phyloP scores from a whole-genome alignment of 2,329 filamentous ascomycete genomes.

The Stachybotrys elegans region DNA sequence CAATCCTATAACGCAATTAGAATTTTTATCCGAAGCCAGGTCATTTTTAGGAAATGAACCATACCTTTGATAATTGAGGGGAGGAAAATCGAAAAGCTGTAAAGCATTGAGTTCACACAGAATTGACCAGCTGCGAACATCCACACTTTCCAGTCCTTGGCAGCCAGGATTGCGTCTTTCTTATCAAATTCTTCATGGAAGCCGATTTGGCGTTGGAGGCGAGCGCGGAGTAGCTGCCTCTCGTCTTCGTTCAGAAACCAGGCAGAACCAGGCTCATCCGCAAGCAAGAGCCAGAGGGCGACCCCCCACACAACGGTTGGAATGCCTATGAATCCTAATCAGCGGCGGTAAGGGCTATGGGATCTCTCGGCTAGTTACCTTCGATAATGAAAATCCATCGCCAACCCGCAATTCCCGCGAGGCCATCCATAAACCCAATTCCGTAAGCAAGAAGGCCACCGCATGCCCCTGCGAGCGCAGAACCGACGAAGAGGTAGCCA shows the following conservation, averaged over 20 bases:
- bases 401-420: conserved; percentile 24
- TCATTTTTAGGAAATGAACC: too few relatives aligned
- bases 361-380: neutral
- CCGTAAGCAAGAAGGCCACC: conserved; percentile 56
- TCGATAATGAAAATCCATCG: conserved; percentile 66
- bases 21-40: conserved; percentile 3
- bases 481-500: conserved; percentile 49
- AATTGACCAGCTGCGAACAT: conserved; percentile 7
- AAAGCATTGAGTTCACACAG: conserved; percentile 9
- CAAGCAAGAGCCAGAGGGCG: conserved; percentile 5
- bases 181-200: conserved; percentile 19
- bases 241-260: conserved; percentile 8
- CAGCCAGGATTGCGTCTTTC: conserved; percentile 7
- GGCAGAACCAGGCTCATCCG: conserved; percentile 4
- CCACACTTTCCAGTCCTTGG: conserved; percentile 9
- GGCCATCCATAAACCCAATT: conserved; percentile 55
- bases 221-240: conserved; percentile 2
- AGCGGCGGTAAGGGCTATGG: neutral
- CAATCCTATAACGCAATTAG: conserved; percentile 1
- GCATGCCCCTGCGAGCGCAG: conserved; percentile 54
- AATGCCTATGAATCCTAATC: conserved; percentile 29
- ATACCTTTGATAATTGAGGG: conserved; percentile 57
- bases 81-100: conserved; percentile 62
- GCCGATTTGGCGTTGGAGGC: conserved; percentile 54
- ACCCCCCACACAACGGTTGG: conserved; percentile 6